Base-by-base conservation (phyloP, 2,329 filamentous ascomycete species). In the Apiospora aurea region DNA sequence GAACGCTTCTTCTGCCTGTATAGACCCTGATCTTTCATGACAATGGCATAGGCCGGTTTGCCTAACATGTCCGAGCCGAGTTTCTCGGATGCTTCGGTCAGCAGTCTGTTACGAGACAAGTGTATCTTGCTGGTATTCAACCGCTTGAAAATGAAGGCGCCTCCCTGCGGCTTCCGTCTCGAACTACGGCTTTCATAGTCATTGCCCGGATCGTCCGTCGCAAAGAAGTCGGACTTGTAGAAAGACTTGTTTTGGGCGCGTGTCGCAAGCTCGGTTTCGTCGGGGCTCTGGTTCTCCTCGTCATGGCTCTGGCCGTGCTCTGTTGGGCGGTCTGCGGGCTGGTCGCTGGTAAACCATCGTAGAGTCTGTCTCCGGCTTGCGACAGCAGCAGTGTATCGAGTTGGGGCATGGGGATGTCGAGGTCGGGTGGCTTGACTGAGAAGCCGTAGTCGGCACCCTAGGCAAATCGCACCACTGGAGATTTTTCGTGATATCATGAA, bases 11-110 rank as follows among this genome's bases (percentile, higher is more conserved):
- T 75, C 68, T 68, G 73, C 46, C 68, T 72, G 68, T 73, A 69
- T 10, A 73, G 34, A 5, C 78, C 79, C n/a, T 73, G 73, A 49
- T 85, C 82, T 71, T 76, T 82, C 79, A 89, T 80, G 47, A 90
- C 80, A 66, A 90, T 84, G 34, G 85, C 85, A 21, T 84, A 80
- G 16, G 84, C 83, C 2, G 80, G 80, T 72, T 80, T 78, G 2
- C 84, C 84, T 16, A 86, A 74, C 70, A 83, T 81, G 41, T 77
- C 74, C 18, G 80, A 72, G 4, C 73, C 75, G 8, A 85, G 75
- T n/a, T 51, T 74, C 21, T 41, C 72, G 14, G 72, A 34, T 26
- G 67, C 70, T 73, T 80, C 79, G 3, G 70, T 70, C 34, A 80
- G 72, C 26, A 80, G 13, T 57, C 78, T 75, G 70, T 76, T 73